phyloP scores from a whole-genome alignment of 495 filamentous ascomycete genomes.

The Daldinia vernicosa region DNA sequence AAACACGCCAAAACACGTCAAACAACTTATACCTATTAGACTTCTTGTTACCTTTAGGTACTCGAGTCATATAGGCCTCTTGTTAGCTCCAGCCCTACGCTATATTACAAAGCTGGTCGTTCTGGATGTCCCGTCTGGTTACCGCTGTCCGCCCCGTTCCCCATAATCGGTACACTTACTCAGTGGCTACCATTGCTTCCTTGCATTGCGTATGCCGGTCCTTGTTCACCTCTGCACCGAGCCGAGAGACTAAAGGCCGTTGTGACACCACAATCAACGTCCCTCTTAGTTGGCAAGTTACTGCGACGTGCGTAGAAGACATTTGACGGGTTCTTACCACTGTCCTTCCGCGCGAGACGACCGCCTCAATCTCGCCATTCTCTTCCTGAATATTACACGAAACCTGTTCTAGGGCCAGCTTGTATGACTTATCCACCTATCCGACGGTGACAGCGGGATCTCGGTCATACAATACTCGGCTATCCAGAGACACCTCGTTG shows the following conservation, averaged over 20 bases:
- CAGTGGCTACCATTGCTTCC: conserved; percentile 33
- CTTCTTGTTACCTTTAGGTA: neutral
- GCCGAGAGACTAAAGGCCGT: conserved; percentile 39
- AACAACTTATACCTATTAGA: neutral
- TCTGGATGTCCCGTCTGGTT: conserved; percentile 33
- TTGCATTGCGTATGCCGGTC: conserved; percentile 40
- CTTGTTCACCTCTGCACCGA: conserved; percentile 43
- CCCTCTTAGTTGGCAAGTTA: conserved; percentile 23
- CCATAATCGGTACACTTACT: conserved; percentile 26
- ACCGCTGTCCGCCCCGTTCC: conserved; percentile 20
- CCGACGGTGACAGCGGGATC: conserved; percentile 55
- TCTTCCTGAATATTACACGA: conserved; percentile 38
- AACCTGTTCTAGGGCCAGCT: conserved; percentile 41
- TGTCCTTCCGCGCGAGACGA: conserved; percentile 25
- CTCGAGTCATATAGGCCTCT: conserved; percentile 22
- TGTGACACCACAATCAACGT: conserved; percentile 39
- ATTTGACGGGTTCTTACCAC: conserved; percentile 17
- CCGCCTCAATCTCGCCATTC: conserved; percentile 34
- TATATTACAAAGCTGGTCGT: conserved; percentile 24
- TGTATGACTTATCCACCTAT: conserved; percentile 44
- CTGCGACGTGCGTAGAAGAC: conserved; percentile 32
- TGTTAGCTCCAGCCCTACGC: conserved; percentile 13
- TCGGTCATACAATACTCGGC: conserved; percentile 54
- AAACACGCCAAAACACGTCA: conserved; percentile 15
- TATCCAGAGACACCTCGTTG: conserved; percentile 51